Conservation (phyloP, 768 basidiomycete species). For the Lactifluus piperatus region DNA sequence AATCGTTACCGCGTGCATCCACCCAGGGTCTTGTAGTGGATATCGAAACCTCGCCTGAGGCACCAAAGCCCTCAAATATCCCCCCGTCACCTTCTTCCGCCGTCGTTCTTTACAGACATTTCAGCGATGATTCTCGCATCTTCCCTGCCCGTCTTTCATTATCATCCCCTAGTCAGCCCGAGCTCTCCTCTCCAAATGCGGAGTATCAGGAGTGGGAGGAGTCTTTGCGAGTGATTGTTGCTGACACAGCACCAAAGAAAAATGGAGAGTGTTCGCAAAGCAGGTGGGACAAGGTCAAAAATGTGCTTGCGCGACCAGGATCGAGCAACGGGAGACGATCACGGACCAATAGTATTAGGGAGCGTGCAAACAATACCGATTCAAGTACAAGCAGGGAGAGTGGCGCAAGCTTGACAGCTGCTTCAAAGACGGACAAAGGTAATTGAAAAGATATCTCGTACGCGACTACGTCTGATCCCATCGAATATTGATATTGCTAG, state of each 20-base stretch:
- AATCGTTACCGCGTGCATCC: constrained; percentile 44
- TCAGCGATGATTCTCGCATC: constrained; percentile 44
- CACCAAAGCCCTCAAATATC: constrained; percentile 31
- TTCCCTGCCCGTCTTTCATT: constrained; percentile 57
- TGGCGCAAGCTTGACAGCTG: constrained; percentile 21
- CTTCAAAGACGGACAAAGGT: constrained; percentile 17
- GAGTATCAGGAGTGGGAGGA: constrained; percentile 27
- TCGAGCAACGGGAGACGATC: constrained; percentile 68
- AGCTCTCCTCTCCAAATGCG: constrained; percentile 44
- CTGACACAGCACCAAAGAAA: constrained; percentile 41
- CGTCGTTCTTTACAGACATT: constrained; percentile 33
- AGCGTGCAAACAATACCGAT: constrained; percentile 60
- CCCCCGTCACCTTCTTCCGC: constrained; percentile 45
- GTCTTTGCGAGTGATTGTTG: constrained; percentile 19
- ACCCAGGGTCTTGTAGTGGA: constrained; percentile 55
- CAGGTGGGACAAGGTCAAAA: constrained; percentile 69
- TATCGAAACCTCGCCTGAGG: constrained; percentile 50
- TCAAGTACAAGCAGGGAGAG: constrained; percentile 20
- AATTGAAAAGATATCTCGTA: not conserved
- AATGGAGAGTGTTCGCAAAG: constrained; percentile 45
- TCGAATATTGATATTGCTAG: not conserved
- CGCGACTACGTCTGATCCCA: not conserved
- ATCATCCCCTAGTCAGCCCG: constrained; percentile 49
- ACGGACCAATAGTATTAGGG: constrained; percentile 66
- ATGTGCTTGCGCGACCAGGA: constrained; percentile 52